phyloP scores from a whole-genome alignment of 164 flowering plant genomes.

The Dillenia turbinata region DNA sequence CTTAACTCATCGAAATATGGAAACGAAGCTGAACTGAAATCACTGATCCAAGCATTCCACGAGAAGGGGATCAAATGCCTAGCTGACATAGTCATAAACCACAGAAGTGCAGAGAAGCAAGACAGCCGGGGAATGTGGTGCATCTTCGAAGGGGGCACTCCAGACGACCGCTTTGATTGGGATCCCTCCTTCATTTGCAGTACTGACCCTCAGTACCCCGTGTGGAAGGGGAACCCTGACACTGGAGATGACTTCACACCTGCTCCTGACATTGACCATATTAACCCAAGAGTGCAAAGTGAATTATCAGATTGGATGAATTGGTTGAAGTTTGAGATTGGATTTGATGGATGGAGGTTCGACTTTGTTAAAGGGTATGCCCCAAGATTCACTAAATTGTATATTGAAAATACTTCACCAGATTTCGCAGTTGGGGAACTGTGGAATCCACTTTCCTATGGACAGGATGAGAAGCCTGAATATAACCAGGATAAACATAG shows the following conservation, averaged over 20 bases:
- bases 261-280: slow-evolving; percentile 80
- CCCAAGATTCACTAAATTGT: slow-evolving; percentile 40
- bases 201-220: slow-evolving; percentile 45
- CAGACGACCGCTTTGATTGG: slow-evolving; percentile 79
- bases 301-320: slow-evolving; percentile 82
- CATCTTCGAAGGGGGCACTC: slow-evolving; percentile 78
- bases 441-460: slow-evolving; percentile 41
- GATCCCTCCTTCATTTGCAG: slow-evolving; percentile 59
- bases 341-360: slow-evolving; percentile 66
- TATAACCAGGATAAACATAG: slow-evolving; percentile 53
- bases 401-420: slow-evolving; percentile 43
- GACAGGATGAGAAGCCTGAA: slow-evolving; percentile 33
- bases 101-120: slow-evolving; percentile 59
- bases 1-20: slow-evolving; percentile 66
- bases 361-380: slow-evolving; percentile 64
- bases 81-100: slow-evolving; percentile 85
- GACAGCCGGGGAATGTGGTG: slow-evolving; percentile 60
- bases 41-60: slow-evolving; percentile 43
- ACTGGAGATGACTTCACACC: slow-evolving; percentile 34
- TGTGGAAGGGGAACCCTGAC: slow-evolving; percentile 66
- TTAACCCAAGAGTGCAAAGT: slow-evolving; percentile 50
- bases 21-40: slow-evolving; percentile 33
- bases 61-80: slow-evolving; percentile 45
- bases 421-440: slow-evolving; percentile 67
- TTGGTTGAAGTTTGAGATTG: slow-evolving; percentile 66